Conservation (phyloP, 1,284 basidiomycete species). For the Xerocomus cyaneibrunnescens region DNA sequence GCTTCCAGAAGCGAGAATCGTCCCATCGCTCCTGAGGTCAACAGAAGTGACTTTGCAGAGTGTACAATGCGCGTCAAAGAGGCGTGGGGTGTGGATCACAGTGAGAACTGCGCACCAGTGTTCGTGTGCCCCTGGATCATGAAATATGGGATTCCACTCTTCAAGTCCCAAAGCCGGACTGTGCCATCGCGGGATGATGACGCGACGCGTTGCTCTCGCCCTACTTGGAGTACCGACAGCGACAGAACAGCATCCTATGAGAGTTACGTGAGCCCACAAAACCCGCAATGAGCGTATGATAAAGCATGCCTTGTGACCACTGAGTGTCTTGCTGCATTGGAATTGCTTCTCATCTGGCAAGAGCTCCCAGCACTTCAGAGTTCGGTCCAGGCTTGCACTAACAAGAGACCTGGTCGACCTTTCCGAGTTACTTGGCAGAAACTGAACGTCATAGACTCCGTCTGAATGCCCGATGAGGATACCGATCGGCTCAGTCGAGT, state of each 20-base stretch:
- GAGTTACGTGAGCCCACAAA: not conserved
- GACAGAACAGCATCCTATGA: slow-evolving; percentile 34
- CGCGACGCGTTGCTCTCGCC: slow-evolving; percentile 35
- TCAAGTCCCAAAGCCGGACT: slow-evolving; percentile 35
- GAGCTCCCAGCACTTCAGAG: slow-evolving; percentile 34
- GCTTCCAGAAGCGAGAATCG: slow-evolving; percentile 79
- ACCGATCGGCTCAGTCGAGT: slow-evolving; percentile 22
- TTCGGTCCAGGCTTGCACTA: slow-evolving; percentile 34
- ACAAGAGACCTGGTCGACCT: slow-evolving; percentile 22
- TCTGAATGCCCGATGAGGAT: slow-evolving; percentile 30
- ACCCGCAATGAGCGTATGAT: not conserved
- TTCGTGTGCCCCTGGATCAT: slow-evolving; percentile 39
- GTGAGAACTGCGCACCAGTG: slow-evolving; percentile 31
- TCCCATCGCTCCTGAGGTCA: slow-evolving; percentile 74
- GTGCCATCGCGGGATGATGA: slow-evolving; percentile 37
- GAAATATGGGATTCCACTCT: slow-evolving; percentile 32
- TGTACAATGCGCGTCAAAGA: slow-evolving; percentile 11
- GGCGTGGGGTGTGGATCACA: slow-evolving; percentile 17
- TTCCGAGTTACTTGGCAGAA: slow-evolving; percentile 17
- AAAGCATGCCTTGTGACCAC: slow-evolving; percentile 28
- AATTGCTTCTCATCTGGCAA: slow-evolving; percentile 25
- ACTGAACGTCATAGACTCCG: slow-evolving; percentile 34
- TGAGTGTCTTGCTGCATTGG: slow-evolving; percentile 31
- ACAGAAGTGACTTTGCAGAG: slow-evolving; percentile 76
- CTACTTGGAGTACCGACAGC: slow-evolving; percentile 34